phyloP scores from a whole-genome alignment of 306 rosid genomes.

The barrel medic (Medicago truncatula) region MtrunA17r5.0-ANR NC_053046.1:16800001-16800500 shows the following conservation, averaged over 20 bases:
- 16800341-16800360: slow-evolving; percentile 98
- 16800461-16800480: slow-evolving; percentile 66
- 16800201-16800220: slow-evolving; percentile 91
- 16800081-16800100: slow-evolving; percentile 70
- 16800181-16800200: slow-evolving; percentile 80
- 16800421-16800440: slow-evolving; percentile 18
- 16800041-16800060: slow-evolving; percentile 74
- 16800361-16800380: slow-evolving; percentile 99
- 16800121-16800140: slow-evolving; percentile 87
- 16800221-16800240: slow-evolving; percentile 98
- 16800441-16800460: slow-evolving; percentile 14
- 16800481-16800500: slow-evolving; percentile 94
- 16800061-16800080: slow-evolving; percentile 73
- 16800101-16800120: slow-evolving; percentile 87
- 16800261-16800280: slow-evolving; percentile 98
- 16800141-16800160: slow-evolving; percentile 87
- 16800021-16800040: neutral
- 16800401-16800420: neutral
- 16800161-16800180: slow-evolving; percentile 94
- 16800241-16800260: slow-evolving; percentile 99
- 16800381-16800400: slow-evolving; percentile 76
- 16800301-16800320: slow-evolving; percentile 97
- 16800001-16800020: slow-evolving; percentile 16
- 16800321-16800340: slow-evolving; percentile 98
- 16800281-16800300: slow-evolving; percentile 99